Conservation (phyloP, 2,329 filamentous ascomycete genomes). For the Keithomyces neogunnii region DNA sequence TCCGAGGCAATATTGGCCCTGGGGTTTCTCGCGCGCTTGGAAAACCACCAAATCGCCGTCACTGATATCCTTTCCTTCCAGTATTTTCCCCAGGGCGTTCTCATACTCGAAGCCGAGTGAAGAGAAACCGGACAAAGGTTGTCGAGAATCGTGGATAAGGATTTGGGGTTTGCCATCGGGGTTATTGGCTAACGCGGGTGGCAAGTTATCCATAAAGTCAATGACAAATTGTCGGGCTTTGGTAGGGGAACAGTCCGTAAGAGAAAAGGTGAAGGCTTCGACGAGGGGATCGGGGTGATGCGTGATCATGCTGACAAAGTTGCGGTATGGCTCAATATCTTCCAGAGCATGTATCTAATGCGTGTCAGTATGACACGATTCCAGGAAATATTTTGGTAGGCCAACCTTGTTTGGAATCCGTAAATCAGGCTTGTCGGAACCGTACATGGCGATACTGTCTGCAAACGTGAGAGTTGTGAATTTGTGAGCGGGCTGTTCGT, state of each 20-base stretch:
- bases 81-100: constrained; percentile 34
- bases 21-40: constrained; percentile 62
- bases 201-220: constrained; percentile 60
- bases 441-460: constrained; percentile 64
- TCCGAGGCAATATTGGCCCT: constrained; percentile 48
- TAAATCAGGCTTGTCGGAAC: constrained; percentile 87
- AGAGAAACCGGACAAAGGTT: constrained; percentile 69
- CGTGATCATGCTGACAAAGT: constrained; percentile 69
- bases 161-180: constrained; percentile 72
- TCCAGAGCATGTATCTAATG: constrained; percentile 57
- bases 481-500: constrained; percentile 19
- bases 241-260: constrained; percentile 41
- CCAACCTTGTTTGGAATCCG: constrained; percentile 60
- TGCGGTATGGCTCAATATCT: constrained; percentile 43
- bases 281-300: constrained; percentile 59
- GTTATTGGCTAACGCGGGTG: constrained; percentile 54
- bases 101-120: constrained; percentile 62
- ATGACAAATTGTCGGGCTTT: constrained; percentile 54
- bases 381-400: background rate
- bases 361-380: constrained; percentile 6
- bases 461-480: constrained; percentile 28
- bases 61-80: constrained; percentile 33
- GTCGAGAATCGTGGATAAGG: constrained; percentile 63
- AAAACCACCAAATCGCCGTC: constrained; percentile 71
- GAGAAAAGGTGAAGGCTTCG: constrained; percentile 63